Conservation (phyloP, 1,284 basidiomycete genomes). For the Cystobasidium sp. region DNA sequence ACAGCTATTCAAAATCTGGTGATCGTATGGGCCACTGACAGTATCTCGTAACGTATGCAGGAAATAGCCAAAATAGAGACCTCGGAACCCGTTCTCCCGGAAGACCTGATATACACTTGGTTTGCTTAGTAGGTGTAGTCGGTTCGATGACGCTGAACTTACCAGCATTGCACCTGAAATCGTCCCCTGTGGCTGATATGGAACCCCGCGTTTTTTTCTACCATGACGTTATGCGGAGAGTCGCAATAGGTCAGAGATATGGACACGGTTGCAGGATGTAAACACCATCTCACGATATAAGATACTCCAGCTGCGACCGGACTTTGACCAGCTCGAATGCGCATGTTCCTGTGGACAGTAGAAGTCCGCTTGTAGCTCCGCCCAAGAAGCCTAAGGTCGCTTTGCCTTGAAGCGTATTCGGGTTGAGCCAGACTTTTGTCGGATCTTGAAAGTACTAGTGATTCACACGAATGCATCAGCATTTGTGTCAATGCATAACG, state of each 20-base stretch:
- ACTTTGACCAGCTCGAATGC: conserved; percentile 96
- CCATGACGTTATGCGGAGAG: not conserved
- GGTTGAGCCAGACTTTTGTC: conserved; percentile 65
- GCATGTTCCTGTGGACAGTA: conserved; percentile 55
- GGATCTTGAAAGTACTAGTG: conserved; percentile 51
- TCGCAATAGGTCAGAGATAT: not conserved
- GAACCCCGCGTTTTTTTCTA: conserved; percentile 50
- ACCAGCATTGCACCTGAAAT: conserved; percentile 49
- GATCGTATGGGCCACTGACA: conserved; percentile 61
- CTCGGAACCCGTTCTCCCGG: conserved; percentile 66
- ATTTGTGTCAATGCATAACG: not conserved
- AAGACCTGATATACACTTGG: no score
- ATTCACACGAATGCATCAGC: conserved; percentile 46
- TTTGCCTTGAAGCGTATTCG: conserved; percentile 68
- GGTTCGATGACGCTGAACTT: not conserved
- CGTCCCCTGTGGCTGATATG: conserved; percentile 51
- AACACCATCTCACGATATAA: conserved; percentile 66
- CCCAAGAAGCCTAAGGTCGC: conserved; percentile 75
- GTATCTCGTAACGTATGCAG: conserved; percentile 62
- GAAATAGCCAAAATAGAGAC: conserved; percentile 80
- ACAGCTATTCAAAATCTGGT: no score
- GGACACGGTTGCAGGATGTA: no score
- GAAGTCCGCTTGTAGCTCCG: conserved; percentile 77
- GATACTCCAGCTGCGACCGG: conserved; percentile 78
- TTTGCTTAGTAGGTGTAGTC: no score